phyloP scores from a whole-genome alignment of 805 yeast species.

The Saccharomycopsis sp. region DNA sequence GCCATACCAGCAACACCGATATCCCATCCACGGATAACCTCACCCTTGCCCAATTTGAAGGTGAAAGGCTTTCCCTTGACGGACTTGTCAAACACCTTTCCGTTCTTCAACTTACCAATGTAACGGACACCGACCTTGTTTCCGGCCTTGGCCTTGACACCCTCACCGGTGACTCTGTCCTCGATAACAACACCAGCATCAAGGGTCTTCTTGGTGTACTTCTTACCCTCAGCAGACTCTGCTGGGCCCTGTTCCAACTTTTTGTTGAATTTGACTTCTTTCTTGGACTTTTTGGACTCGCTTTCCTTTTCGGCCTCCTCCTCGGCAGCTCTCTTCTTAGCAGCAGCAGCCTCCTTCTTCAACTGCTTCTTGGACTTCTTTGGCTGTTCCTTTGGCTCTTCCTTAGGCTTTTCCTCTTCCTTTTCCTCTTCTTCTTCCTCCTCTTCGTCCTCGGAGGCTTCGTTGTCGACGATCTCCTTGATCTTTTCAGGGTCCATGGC shows the following conservation, averaged over 20 bases:
- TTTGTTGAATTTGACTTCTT: constrained; percentile 75
- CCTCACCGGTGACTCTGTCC: constrained; percentile 86
- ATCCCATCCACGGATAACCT: constrained; percentile 98
- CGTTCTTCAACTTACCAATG: constrained; percentile 95
- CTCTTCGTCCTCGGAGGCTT: constrained; percentile 25
- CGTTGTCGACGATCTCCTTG: constrained; percentile 64
- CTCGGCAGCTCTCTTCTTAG: constrained; percentile 13
- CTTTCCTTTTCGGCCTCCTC: constrained; percentile 10
- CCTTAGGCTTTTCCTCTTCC: constrained; percentile 50
- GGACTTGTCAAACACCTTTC: constrained; percentile 95
- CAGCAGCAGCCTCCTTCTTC: constrained; percentile 26
- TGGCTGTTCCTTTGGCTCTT: constrained; percentile 23
- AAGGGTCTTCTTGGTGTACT: constrained; percentile 67
- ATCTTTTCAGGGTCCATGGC: constrained; percentile 63
- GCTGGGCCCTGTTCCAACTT: constrained; percentile 95
- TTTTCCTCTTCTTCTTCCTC: constrained; percentile 41
- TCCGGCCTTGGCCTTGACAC: constrained; percentile 81
- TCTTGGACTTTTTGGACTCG: constrained; percentile 25
- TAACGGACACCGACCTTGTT: constrained; percentile 93
- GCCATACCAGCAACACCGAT: constrained; percentile 98
- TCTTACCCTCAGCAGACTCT: constrained; percentile 34
- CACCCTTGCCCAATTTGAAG: constrained; percentile 92
- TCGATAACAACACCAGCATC: constrained; percentile 92
- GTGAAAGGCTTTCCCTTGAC: constrained; percentile 93
- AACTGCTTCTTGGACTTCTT: constrained; percentile 29